Base-by-base conservation (phyloP, 257 asterid species). In the Vinca minor region DNA sequence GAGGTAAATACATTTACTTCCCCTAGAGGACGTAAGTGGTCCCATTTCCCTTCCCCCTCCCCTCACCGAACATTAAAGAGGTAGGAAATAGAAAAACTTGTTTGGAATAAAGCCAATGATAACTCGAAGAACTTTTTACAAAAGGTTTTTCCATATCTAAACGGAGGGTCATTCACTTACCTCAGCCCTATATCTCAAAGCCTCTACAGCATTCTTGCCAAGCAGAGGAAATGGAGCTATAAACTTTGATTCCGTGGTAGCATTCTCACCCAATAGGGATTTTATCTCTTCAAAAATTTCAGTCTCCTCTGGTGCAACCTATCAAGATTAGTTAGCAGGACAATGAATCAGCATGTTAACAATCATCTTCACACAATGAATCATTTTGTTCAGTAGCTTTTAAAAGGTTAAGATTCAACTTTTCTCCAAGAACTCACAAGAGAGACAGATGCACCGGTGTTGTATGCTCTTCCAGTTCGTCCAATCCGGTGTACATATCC, bases 401-500 rank as follows among this genome's bases (percentile, higher is more conserved):
- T 31, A 14, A 29, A 29, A 14, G 39, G 4, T 29, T 15, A 56
- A 31, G 31, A 17, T 2, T 7, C 62, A 31, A 17, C 8, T 55
- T 44, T 56, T 49, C 48, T 63, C 52, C 23, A 81, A 58, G 70
- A 77, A 74, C 89, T 74, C 74, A 93, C 99, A 72, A 93, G 88
- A 63, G 99, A 87, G 41, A 93, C 90, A 66, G 99, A 87, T 73
- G 95, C 99, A 66, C 97, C 97, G 41, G 95, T 80, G 70, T 82
- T 87, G 74, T 85, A 84, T 63, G 94, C 97, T 84, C 99, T 85
- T 76, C 97, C 99, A 46, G 97, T 87, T 60, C 96, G 96, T 65
- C 99, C 99, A 73, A 93, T 83, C 62, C 97, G 95, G 81, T 93
- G 99, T 76, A 89, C 91, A 77, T 93, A 93, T 21, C 96, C 99